Evolutionary conservation across 192 early-diverging fungal genomes (phyloP).

Genomic region (Rhizoclosmatium globosum): DNA sequence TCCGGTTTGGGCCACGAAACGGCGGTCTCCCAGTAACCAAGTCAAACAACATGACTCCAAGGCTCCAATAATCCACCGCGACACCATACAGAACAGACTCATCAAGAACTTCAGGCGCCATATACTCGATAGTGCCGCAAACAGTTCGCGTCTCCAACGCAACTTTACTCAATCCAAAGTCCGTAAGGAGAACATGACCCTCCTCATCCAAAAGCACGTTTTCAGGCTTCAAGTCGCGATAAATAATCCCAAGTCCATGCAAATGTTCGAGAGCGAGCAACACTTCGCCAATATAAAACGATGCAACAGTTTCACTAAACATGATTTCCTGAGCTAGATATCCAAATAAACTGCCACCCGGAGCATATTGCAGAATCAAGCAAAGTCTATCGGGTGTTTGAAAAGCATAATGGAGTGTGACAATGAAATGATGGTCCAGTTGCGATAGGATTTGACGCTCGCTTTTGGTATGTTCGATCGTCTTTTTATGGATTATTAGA

Average conservation of each 20-base stretch:
- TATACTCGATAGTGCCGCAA: slow-evolving; percentile 83
- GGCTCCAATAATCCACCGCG: slow-evolving; percentile 80
- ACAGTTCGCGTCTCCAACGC: slow-evolving; percentile 62
- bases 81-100: background rate
- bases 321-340: slow-evolving; percentile 66
- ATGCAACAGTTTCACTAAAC: slow-evolving; percentile 77
- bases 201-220: slow-evolving; percentile 68
- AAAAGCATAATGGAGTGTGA: slow-evolving; percentile 91
- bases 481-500: slow-evolving; percentile 80
- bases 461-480: slow-evolving; percentile 79
- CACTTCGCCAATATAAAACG: slow-evolving; percentile 88
- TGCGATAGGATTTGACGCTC: slow-evolving; percentile 88
- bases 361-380: slow-evolving; percentile 83
- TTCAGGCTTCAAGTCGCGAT: no score
- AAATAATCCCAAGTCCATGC: slow-evolving; percentile 86
- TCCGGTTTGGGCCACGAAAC: slow-evolving; percentile 79
- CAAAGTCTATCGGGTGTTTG: slow-evolving; percentile 86
- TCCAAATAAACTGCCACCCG: slow-evolving; percentile 92
- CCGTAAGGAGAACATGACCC: slow-evolving; percentile 67
- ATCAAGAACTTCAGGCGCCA: slow-evolving; percentile 68
- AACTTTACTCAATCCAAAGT: slow-evolving; percentile 82
- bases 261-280: slow-evolving; percentile 86
- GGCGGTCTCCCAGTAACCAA: slow-evolving; percentile 85
- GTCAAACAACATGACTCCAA: slow-evolving; percentile 88
- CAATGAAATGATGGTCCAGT: slow-evolving; percentile 90